Evolutionary conservation across 306 rosid species (phyloP).

Genomic region (Lupinus albus): DNA sequence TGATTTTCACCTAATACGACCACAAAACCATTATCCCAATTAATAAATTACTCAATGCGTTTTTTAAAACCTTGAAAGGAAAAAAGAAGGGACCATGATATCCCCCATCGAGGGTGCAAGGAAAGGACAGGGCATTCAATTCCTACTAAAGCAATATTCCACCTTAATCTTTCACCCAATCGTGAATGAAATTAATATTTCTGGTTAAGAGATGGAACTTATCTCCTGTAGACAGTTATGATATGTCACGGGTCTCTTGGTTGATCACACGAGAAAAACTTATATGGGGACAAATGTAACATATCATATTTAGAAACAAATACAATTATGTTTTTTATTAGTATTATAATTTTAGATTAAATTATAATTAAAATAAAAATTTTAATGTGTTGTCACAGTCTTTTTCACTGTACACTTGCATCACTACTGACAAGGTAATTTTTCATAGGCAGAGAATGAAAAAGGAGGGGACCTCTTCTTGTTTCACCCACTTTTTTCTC

Average conservation of each 20-base stretch:
- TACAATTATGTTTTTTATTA: too few relatives aligned
- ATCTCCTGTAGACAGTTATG: conserved; percentile 22
- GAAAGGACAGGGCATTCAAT: conserved; percentile 23
- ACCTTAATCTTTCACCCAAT: background rate
- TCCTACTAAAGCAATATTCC: background rate
- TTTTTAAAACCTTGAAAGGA: background rate
- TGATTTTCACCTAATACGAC: too few relatives aligned
- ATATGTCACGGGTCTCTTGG: conserved; percentile 38
- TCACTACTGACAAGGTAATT: conserved; percentile 5
- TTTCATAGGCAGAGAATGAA: conserved; percentile 28
- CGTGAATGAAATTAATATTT: conserved; percentile 35
- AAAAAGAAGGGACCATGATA: background rate
- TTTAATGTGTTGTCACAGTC: too few relatives aligned
- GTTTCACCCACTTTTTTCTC: background rate
- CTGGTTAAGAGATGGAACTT: background rate
- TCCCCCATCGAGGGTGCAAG: conserved; percentile 6
- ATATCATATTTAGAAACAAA: too few relatives aligned
- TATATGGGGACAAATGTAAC: too few relatives aligned
- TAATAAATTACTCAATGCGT: background rate
- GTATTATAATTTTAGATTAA: too few relatives aligned
- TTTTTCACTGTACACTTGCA: background rate
- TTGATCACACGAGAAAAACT: too few relatives aligned
- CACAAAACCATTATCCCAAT: conserved; percentile 31
- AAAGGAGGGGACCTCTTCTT: conserved; percentile 7
- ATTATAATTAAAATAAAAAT: too few relatives aligned